Evolutionary conservation across 2,329 filamentous ascomycete species (phyloP), one percentile per base, ranked within the genome.

Genomic region (Hortaea werneckii): DNA sequence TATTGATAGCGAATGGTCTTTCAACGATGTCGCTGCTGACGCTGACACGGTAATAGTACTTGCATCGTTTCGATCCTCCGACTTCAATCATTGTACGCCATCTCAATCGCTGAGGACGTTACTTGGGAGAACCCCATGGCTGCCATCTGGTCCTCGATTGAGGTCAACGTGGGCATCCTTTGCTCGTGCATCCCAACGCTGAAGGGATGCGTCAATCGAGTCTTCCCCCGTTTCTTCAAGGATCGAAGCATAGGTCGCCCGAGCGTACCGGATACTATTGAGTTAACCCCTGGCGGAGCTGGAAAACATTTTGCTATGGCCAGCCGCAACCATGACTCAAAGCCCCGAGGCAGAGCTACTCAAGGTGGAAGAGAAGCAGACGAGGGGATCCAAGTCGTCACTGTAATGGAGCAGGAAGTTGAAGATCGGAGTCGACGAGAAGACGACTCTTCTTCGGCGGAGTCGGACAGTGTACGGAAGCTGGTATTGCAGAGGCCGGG

Each of bases 161-260:
- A 67, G 50, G 54, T 61, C 49, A 66, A 65, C 50, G 57, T 58
- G n/a, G 61, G 57, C 12, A 63, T 67, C 35, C 52, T 65, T 26
- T 65, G 60, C 45, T 61, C 59, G 26, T 66, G 60, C 44, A 55
- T 67, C n/a, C 65, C 64, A 6, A 63, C 64, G n/a, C 51, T 64
- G 9, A 67, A 67, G 41, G 64, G 51, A 8, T 56, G 51, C 45
- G 42, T 62, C 11, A 47, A 54, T 4, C 50, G 57, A 11, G 52
- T 55, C 46, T 58, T 60, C 44, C 58, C 58, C 1, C 49, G 52
- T 5, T 43, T 60, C 12, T 58, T 60, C 43, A 29, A 38, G 2
- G 41, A 26, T 28, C 47, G 13, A 12, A n/a, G 10, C 10, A 20
- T 4, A 20, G 10, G 37, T 6, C 37, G 37, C 7, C 10, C 7